phyloP scores from a whole-genome alignment of 2,329 filamentous ascomycete species.

The Aspergillus proliferans region DNA sequence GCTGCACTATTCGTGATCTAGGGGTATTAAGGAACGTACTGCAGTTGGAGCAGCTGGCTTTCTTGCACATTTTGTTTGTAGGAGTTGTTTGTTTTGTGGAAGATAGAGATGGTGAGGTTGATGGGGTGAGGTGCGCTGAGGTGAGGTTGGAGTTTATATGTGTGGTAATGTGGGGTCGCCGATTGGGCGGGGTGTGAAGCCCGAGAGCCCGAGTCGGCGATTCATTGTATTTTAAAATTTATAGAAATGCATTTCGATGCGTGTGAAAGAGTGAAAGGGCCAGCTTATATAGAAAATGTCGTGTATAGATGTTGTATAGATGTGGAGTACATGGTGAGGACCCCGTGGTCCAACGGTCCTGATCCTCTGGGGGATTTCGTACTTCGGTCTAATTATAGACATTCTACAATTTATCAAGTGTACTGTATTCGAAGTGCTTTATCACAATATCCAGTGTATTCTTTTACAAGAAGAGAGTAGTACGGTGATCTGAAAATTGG shows the following conservation, averaged over 20 bases:
- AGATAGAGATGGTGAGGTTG: not conserved
- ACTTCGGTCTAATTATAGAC: no score
- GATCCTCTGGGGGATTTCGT: not conserved
- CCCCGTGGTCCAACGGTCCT: not conserved
- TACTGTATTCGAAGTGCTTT: no score
- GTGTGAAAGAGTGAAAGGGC: no score
- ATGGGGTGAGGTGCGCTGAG: not conserved
- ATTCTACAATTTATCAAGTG: no score
- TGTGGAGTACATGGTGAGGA: not conserved
- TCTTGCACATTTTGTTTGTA: conserved; percentile 54
- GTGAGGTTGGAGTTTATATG: conserved; percentile 13
- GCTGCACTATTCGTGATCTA: not conserved
- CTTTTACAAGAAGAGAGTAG: no score
- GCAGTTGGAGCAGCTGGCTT: conserved; percentile 57
- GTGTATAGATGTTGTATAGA: not conserved
- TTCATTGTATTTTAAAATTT: not conserved
- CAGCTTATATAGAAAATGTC: no score
- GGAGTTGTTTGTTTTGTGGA: not conserved
- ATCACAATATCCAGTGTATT: no score
- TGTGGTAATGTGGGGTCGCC: conserved; percentile 11
- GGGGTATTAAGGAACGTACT: conserved; percentile 42
- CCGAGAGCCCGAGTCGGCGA: conserved; percentile 19
- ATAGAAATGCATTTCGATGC: not conserved
- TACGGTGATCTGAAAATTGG: no score
- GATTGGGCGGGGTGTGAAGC: conserved; percentile 12